Base-by-base conservation (phyloP, 1,139 yeast species). In the Saccharomycopsis crataegensis region DNA sequence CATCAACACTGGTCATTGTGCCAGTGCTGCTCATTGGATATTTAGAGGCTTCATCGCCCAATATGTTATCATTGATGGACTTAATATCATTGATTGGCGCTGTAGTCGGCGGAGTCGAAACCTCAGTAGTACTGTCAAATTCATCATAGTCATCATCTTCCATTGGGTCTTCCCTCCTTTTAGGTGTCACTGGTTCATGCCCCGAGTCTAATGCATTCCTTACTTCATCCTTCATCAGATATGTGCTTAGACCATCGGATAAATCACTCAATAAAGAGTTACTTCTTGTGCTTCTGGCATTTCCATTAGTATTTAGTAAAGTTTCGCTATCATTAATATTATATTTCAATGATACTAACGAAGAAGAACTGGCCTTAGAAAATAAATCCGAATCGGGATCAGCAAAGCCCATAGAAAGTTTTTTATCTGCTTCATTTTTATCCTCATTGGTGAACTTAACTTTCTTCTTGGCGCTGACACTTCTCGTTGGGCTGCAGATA, bases 51-150 rank as follows among this genome's bases (percentile, higher is more conserved):
- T 34, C 51, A 32, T 28, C 12, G 8, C 14, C 40, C 16, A 43
- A 31, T 7, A 45, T 2, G 9, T 11, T 33, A 22, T 11, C 16
- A 16, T 46, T 33, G 16, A 46, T 36, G 12, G 49, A 46, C 28
- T 46, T 34, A 31, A 46, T 46, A 17, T 46, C 49, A 38, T 38
- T 47, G 34, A 16, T 40, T 7, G 46, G 48, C 6, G 50, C 53
- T 14, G 55, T 52, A 9, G 61, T 57, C n/a, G 55, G 48, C 14
- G 54, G 40, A 8, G 51, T 34, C 4, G 43, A 49, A 28, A 40
- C 37, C 34, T 47, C 51, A 6, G 45, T 43, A 17, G 28, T 22
- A n/a, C 17, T 38, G 11, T 47, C 50, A 40, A 38, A 47, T 9
- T 47, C 50, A 40, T 38, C 36, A 38, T 47, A n/a, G 9, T 43